phyloP scores from a whole-genome alignment of 345 rosid genomes.

The Psidium guajava region DNA sequence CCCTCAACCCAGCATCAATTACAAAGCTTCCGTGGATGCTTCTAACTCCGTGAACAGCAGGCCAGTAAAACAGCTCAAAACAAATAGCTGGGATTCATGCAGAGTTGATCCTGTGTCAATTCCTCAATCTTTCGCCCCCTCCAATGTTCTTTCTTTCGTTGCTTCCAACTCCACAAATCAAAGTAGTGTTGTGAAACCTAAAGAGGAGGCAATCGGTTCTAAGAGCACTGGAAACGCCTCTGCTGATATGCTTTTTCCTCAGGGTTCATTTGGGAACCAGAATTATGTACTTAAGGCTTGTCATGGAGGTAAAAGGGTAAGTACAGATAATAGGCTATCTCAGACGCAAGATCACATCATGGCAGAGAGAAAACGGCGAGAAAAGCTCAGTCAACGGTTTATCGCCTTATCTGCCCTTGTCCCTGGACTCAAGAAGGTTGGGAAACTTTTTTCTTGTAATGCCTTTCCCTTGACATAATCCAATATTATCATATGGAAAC shows the following conservation, averaged over 20 bases:
- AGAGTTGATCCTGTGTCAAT: slow-evolving; percentile 3
- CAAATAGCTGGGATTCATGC: slow-evolving; percentile 18
- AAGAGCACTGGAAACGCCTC: slow-evolving; percentile 4
- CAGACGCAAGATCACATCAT: slow-evolving; percentile 50
- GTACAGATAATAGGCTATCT: slow-evolving; percentile 16
- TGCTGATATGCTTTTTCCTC: slow-evolving; percentile 15
- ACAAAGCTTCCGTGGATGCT: slow-evolving; percentile 5
- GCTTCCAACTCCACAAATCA: slow-evolving; percentile 16
- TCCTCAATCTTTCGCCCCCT: slow-evolving; percentile 17
- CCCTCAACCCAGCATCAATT: slow-evolving; percentile 6
- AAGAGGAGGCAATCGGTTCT: slow-evolving; percentile 22
- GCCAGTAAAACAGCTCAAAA: slow-evolving; percentile 33
- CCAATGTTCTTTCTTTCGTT: slow-evolving; percentile 13
- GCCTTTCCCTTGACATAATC: neutral
- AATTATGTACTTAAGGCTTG: slow-evolving; percentile 17
- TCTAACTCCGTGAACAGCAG: slow-evolving; percentile 1
- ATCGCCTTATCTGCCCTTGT: slow-evolving; percentile 54
- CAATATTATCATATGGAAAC: neutral
- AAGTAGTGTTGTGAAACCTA: slow-evolving; percentile 24
- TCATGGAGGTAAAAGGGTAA: slow-evolving; percentile 16
- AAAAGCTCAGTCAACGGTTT: slow-evolving; percentile 57
- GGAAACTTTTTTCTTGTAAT: neutral
- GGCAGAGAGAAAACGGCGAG: slow-evolving; percentile 61
- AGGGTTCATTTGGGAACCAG: slow-evolving; percentile 20
- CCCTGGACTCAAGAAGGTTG: slow-evolving; percentile 65